Evolutionary conservation across 306 rosid genomes (phyloP), one percentile per base, ranked within the genome.

Genomic region (Echinosophora koreensis): DNA sequence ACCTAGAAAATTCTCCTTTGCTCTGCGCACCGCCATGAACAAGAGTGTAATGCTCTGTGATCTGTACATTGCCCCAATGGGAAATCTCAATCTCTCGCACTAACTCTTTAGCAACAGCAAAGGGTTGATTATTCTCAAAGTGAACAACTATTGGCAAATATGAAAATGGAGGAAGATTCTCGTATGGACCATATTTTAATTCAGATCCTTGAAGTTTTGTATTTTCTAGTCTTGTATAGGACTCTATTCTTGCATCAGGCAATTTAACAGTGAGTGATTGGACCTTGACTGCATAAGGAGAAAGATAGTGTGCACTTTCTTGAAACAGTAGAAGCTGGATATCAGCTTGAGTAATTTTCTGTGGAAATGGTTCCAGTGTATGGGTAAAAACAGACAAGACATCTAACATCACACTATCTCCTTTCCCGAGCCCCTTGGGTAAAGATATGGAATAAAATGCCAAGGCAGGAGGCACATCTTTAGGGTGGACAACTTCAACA

Each of bases 1-100:
- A 91, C 99, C 98, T 96, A 12, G 99, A 96, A 85, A 96, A 96
- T 84, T 92, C 99, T 66, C 99, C 99, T 81, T 84, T 90, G 90
- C 89, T 90, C 76, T 87, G 84, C 66, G 98, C 98, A 71, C 98
- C 99, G 27, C 88, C 98, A 76, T 92, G 96, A 67, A 89, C 69
- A 71, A 96, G 89, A 65, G 64, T 87, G 86, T 96, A 96, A 76
- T 90, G 91, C 91, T 96, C 98, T 14, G 97, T 92, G 68, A 96
- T 86, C 88, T 96, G 99, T 65, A 96, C 83, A 73, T 88, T 92
- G 49, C 99, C 99, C 99, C 99, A 96, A 73, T 92, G 99, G 58
- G 99, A 96, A 83, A 96, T 81, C 85, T 96, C 98, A 14, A 96
- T 82, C 88, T 96, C 99, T 46, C 97, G 88, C 64, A 84, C 87